Percentiles rank a stretch among this genome's conserved stretches.
Conservation (phyloP, 768 basidiomycete genomes). For the Podaxis rugospora region DNA sequence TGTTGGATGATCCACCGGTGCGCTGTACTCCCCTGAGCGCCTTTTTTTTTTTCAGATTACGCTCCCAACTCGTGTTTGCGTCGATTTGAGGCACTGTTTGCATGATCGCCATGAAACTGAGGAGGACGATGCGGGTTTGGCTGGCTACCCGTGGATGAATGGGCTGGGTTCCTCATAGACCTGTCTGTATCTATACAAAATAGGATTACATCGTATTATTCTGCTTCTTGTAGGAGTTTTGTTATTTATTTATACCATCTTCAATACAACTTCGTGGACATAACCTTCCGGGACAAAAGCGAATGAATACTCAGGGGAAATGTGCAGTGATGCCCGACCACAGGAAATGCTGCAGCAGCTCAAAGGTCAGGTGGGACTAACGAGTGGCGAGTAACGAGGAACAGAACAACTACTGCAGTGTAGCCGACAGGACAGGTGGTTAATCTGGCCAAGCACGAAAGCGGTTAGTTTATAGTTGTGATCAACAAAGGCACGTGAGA, state of each 20-base stretch:
- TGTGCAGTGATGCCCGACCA: not conserved
- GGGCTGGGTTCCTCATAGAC: constrained; percentile 1
- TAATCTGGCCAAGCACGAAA: not conserved
- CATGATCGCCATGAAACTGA: constrained; percentile 7
- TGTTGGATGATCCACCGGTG: constrained; percentile 16
- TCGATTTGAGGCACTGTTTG: constrained; percentile 35
- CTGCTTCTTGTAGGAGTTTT: not conserved
- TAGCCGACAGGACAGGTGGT: not conserved
- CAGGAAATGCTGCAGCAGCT: too few relatives aligned
- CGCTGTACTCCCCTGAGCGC: not conserved
- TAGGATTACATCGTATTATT: not conserved
- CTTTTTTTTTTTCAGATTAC: constrained; percentile 29
- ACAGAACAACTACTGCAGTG: not conserved
- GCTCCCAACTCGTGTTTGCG: constrained; percentile 34
- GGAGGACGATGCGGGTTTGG: not conserved
- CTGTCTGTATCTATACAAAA: not conserved
- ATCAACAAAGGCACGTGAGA: not conserved
- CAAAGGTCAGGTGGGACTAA: not conserved
- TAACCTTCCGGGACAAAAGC: not conserved
- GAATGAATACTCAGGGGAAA: not conserved
- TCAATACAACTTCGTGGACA: not conserved
- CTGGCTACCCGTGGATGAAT: not conserved
- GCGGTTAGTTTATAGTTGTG: not conserved
- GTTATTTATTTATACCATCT: not conserved
- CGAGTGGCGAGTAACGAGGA: not conserved